Base-by-base conservation (phyloP, 371 early-diverging fungal species). In the Mucor irregularis region DNA sequence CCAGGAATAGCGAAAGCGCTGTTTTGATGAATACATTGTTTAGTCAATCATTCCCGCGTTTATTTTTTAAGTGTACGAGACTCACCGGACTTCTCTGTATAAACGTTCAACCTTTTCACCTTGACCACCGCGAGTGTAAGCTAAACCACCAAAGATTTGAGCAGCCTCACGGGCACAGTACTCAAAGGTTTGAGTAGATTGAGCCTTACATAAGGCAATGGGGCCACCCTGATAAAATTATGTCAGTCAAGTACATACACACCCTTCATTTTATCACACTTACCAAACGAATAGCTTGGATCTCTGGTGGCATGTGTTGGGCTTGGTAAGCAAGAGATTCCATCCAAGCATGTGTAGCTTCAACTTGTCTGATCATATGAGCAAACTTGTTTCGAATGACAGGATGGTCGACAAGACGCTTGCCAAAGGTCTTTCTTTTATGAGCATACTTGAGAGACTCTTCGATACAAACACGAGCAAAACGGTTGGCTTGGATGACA, bases 381-480 rank as follows among this genome's bases (percentile, higher is more conserved):
- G 82, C 84, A 42, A 84, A 64, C 61, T 87, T 87, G 68, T 84
- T 78, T 17, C 87, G 83, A 59, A 87, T 81, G 10, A 87, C 87
- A 21, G 82, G 82, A 58, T 87, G 87, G 43, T 85, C 80, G 28
- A 87, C 76, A 9, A 93, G 74, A 59, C 78, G 80, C 73, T 88
- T 88, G 44, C 90, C 90, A 69, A 93, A 93, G 1, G 92, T 92
- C 69, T 83, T 81, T 54, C 94, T 82, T 73, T 91, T 90, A 70
- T 89, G 80, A 24, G 92, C 90, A 61, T 90, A 91, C 74, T 90
- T 89, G 65, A 92, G 61, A 2, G 89, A 75, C 57, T 93, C 94
- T 66, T 92, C 91, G 56, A 85, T 78, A 57, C 92, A 91, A 16
- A 91, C 90, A 53, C 94, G 87, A 19, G 92, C 83, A 56, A 92